phyloP scores from a whole-genome alignment of 306 rosid genomes.

The Medicago arabica region DNA sequence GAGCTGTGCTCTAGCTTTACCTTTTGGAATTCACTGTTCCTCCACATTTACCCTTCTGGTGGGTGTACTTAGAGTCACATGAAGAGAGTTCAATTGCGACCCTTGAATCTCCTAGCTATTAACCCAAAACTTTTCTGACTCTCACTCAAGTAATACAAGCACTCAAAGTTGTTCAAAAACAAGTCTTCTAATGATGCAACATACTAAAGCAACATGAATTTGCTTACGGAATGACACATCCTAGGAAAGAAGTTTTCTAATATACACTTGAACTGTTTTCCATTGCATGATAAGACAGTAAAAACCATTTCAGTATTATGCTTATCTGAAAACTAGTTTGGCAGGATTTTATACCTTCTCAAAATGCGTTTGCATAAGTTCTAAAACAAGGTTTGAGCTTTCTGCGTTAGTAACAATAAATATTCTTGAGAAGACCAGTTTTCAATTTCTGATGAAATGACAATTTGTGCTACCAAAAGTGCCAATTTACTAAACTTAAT shows the following conservation, averaged over 20 bases:
- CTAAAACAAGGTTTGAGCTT: constrained; percentile 8
- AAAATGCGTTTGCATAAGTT: neutral
- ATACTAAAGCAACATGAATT: neutral
- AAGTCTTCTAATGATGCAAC: neutral
- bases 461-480: neutral
- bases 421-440: constrained; percentile 25
- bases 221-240: neutral
- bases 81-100: neutral
- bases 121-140: neutral
- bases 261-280: neutral
- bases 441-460: constrained; percentile 1
- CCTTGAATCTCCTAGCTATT: neutral
- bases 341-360: neutral
- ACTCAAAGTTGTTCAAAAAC: neutral
- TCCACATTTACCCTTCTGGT: constrained; percentile 16
- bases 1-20: constrained; percentile 49
- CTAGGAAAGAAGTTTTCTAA: neutral
- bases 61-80: constrained; percentile 10
- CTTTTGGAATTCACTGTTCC: constrained; percentile 37
- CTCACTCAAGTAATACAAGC: neutral
- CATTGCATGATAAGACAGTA: neutral
- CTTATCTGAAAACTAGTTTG: constrained; percentile 8
- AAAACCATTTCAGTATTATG: neutral
- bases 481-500: neutral
- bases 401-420: neutral